Evolutionary conservation across 176 grass and related monocot species (phyloP).

Genomic region (Phragmites australis): DNA sequence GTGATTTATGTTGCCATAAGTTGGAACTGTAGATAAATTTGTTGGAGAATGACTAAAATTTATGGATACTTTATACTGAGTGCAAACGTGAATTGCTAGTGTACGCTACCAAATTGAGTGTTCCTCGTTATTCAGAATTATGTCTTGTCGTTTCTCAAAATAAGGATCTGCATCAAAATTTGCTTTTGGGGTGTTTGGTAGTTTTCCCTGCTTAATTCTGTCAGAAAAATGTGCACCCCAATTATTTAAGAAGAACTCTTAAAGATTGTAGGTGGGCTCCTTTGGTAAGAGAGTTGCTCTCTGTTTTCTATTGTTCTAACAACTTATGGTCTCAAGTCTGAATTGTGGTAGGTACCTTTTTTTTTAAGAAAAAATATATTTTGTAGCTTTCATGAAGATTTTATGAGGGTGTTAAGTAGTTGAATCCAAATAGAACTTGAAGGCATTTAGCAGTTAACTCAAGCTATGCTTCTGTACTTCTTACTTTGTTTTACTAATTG

Average conservation of each 20-base stretch:
- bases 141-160: neutral
- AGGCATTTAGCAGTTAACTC: neutral
- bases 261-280: neutral
- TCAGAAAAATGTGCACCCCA: neutral
- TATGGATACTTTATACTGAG: neutral
- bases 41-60: neutral
- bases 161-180: neutral
- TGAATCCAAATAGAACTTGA: neutral
- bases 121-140: conserved; percentile 18
- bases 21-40: neutral
- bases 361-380: too few species aligned
- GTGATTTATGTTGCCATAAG: conserved; percentile 19
- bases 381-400: neutral
- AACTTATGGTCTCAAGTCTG: conserved; percentile 5
- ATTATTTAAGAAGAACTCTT: neutral
- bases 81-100: neutral
- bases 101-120: neutral
- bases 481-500: neutral
- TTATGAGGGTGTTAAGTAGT: neutral
- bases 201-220: neutral
- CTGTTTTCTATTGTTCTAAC: neutral
- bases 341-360: neutral
- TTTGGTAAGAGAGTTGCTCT: neutral
- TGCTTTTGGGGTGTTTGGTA: neutral
- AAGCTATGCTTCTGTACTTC: neutral